These are phyloP conservation scores for Lactifluus subvellereus DNA, from an alignment of 768 basidiomycete species.

Conservation along the genomic window DNA sequence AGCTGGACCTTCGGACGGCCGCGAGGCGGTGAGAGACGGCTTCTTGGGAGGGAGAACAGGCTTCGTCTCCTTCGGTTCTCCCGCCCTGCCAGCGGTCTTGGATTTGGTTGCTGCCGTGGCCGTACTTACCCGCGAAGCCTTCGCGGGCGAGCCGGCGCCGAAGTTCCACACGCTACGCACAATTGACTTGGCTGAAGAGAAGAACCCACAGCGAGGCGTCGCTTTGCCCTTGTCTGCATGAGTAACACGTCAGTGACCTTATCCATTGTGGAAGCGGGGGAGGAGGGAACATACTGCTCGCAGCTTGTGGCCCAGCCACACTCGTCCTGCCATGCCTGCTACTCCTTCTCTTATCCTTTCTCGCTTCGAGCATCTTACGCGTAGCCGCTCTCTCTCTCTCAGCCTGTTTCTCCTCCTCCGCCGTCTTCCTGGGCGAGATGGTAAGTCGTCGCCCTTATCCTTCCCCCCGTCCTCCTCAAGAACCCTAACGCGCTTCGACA, in stretches of 20 bases:
- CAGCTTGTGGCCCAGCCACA: conserved; percentile 31
- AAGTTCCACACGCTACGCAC: conserved; percentile 72
- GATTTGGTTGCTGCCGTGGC: conserved; percentile 31
- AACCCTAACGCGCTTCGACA: conserved; percentile 42
- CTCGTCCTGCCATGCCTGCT: conserved; percentile 39
- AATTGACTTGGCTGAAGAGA: conserved; percentile 61
- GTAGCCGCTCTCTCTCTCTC: conserved; percentile 52
- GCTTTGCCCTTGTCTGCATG: conserved; percentile 34
- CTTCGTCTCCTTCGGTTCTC: conserved; percentile 8
- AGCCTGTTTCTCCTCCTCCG: conserved; percentile 27
- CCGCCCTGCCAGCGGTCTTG: conserved; percentile 6
- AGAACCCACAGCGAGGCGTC: conserved; percentile 60
- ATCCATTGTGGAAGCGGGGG: not conserved
- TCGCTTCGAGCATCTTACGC: conserved; percentile 57
- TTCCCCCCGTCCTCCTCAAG: conserved; percentile 32
- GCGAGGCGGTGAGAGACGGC: conserved; percentile 6
- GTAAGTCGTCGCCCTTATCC: conserved; percentile 35
- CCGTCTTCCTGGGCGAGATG: conserved; percentile 27
- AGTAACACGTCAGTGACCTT: not conserved
- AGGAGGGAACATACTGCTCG: conserved; percentile 21
- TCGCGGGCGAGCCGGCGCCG: conserved; percentile 34
- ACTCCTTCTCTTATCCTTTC: conserved; percentile 63
- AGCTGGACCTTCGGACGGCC: conserved; percentile 7
- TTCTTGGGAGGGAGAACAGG: conserved; percentile 1
- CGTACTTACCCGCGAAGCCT: conserved; percentile 26